A percentile compares a stretch with the other conserved stretches of the same genome.
phyloP scores from a whole-genome alignment of 2,329 filamentous ascomycete genomes.

The Clarireedia paspali region DNA sequence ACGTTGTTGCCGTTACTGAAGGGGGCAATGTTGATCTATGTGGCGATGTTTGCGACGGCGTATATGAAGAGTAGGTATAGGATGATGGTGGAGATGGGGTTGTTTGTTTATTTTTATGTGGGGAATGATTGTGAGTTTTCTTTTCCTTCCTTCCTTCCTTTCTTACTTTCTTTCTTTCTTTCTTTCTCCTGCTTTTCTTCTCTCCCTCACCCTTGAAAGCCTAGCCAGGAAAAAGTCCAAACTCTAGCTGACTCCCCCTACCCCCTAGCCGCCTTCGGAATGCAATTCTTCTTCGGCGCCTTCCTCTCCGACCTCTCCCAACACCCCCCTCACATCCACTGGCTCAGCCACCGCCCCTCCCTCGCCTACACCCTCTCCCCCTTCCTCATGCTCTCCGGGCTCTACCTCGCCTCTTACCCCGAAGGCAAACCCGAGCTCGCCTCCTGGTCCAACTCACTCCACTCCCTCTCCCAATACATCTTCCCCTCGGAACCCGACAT shows the following conservation, averaged over 20 bases:
- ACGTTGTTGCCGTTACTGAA: constrained; percentile 47
- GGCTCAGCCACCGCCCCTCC: constrained; percentile 36
- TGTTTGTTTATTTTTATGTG: constrained; percentile 42
- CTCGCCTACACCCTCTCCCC: constrained; percentile 38
- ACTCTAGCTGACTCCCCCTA: constrained; percentile 3
- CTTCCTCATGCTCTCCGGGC: constrained; percentile 42
- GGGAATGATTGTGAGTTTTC: constrained; percentile 24
- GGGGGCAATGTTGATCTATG: constrained; percentile 48
- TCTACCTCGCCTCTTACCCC: constrained; percentile 53
- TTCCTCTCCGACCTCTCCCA: constrained; percentile 54
- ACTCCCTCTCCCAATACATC: constrained; percentile 35
- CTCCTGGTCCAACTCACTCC: constrained; percentile 44
- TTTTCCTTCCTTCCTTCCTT: background rate
- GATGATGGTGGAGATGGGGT: constrained; percentile 37
- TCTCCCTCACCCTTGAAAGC: background rate
- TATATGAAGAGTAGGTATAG: constrained; percentile 42
- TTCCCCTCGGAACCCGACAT: constrained; percentile 41
- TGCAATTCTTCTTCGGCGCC: constrained; percentile 55
- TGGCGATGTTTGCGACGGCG: constrained; percentile 43
- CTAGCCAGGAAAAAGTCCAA: too few relatives aligned
- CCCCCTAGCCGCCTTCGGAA: constrained; percentile 38
- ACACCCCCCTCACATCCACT: constrained; percentile 40
- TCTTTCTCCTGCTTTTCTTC: background rate
- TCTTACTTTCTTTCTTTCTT: too few relatives aligned
- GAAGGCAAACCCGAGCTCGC: constrained; percentile 46